A percentile compares a stretch with the other conserved stretches of the same genome.
These are phyloP conservation scores for Xylaria sp. DNA, from an alignment of 2,329 filamentous ascomycete genomes.

Conservation along the genomic window DNA sequence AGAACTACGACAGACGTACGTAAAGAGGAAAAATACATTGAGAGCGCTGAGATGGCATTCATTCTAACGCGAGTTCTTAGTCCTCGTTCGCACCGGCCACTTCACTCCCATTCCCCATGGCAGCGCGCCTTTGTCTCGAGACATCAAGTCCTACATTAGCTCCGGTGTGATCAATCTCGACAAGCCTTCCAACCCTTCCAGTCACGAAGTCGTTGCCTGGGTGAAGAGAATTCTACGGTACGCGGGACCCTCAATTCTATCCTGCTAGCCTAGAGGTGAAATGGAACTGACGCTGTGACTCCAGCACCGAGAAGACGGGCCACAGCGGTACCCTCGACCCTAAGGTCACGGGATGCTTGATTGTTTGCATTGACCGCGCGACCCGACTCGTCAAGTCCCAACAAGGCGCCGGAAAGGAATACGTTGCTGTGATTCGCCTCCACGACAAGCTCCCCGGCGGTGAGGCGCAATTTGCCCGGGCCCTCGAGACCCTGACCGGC, in stretches of 20 bases:
- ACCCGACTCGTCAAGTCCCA: slow-evolving; percentile 98
- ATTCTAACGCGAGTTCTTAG: slow-evolving; percentile 48
- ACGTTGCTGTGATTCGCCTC: slow-evolving; percentile 91
- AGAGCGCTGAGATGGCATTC: background rate
- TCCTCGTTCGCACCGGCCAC: slow-evolving; percentile 90
- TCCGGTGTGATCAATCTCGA: slow-evolving; percentile 98
- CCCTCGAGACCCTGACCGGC: slow-evolving; percentile 93
- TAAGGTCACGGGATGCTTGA: slow-evolving; percentile 95
- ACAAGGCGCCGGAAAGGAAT: slow-evolving; percentile 98
- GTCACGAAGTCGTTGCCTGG: slow-evolving; percentile 99
- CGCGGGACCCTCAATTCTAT: slow-evolving; percentile 24
- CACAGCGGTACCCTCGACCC: slow-evolving; percentile 98
- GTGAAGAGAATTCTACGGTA: slow-evolving; percentile 96
- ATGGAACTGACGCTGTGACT: slow-evolving; percentile 21
- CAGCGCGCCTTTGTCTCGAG: slow-evolving; percentile 87
- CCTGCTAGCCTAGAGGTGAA: background rate
- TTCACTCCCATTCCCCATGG: slow-evolving; percentile 96
- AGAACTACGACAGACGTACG: slow-evolving; percentile 93
- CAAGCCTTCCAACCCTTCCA: slow-evolving; percentile 96
- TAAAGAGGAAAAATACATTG: slow-evolving; percentile 31
- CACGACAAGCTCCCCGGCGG: slow-evolving; percentile 95
- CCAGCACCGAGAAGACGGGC: slow-evolving; percentile 89
- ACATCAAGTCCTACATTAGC: slow-evolving; percentile 95
- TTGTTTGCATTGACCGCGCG: slow-evolving; percentile 82
- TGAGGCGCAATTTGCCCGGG: slow-evolving; percentile 88